Evolutionary conservation across 2,329 filamentous ascomycete species (phyloP).

Genomic region (Calonectria leucothoes): DNA sequence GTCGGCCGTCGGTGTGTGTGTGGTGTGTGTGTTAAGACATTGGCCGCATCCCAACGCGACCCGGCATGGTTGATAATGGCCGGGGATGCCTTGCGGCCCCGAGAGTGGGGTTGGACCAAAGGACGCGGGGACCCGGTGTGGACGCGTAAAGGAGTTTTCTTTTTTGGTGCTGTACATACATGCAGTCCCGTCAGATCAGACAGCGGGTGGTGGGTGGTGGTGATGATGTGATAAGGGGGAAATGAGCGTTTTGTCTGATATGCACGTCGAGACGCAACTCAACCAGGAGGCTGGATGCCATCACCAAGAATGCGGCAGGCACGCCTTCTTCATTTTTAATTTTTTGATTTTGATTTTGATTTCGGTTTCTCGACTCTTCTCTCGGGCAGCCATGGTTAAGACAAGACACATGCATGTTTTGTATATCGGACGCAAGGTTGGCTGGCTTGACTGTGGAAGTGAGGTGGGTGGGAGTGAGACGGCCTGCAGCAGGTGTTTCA

Average conservation of each 20-base stretch:
- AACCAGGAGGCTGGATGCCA: not conserved
- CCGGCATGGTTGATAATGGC: conserved; percentile 15
- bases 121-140: conserved; percentile 11
- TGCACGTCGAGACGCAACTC: not conserved
- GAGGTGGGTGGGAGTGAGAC: conserved; percentile 2
- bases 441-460: not conserved
- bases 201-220: not conserved
- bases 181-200: no score
- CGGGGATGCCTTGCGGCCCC: conserved; percentile 10
- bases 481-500: conserved; percentile 1
- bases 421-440: not conserved
- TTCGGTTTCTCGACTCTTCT: no score
- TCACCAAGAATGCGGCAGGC: not conserved
- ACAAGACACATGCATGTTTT: not conserved
- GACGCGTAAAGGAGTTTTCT: conserved; percentile 14
- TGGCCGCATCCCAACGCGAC: conserved; percentile 35
- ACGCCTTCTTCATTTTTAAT: not conserved
- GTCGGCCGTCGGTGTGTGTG: not conserved
- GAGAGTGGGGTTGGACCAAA: not conserved
- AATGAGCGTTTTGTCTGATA: conserved; percentile 7
- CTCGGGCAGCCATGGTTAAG: not conserved
- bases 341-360: not conserved
- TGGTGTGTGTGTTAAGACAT: conserved; percentile 3
- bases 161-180: not conserved
- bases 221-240: not conserved